phyloP scores from a whole-genome alignment of 2,329 filamentous ascomycete genomes.

The Didymella pinodella region DNA sequence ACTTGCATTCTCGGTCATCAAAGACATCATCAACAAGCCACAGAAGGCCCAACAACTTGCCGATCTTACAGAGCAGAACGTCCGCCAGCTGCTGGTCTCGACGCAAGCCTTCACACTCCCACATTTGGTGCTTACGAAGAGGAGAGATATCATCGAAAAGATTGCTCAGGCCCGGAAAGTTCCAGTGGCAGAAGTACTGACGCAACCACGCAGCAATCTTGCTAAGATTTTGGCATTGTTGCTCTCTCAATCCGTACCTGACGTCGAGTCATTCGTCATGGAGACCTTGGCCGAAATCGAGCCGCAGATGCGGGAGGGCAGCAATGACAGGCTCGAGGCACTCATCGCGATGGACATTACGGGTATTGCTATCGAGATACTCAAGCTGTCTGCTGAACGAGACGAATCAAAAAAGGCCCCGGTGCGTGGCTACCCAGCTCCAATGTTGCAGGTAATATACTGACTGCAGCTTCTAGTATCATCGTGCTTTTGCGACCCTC shows the following conservation, averaged over 20 bases:
- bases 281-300: slow-evolving; percentile 73
- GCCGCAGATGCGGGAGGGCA: slow-evolving; percentile 69
- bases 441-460: not conserved
- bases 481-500: slow-evolving; percentile 60
- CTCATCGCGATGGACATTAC: slow-evolving; percentile 79
- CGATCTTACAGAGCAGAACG: slow-evolving; percentile 78
- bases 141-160: slow-evolving; percentile 78
- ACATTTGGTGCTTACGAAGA: slow-evolving; percentile 81
- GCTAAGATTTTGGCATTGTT: slow-evolving; percentile 66
- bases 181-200: slow-evolving; percentile 67
- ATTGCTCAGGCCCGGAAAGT: slow-evolving; percentile 74
- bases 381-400: slow-evolving; percentile 80
- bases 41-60: slow-evolving; percentile 82
- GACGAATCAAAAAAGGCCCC: slow-evolving; percentile 60
- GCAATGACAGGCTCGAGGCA: slow-evolving; percentile 67
- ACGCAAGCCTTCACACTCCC: slow-evolving; percentile 86
- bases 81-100: slow-evolving; percentile 75
- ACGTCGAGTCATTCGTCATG: slow-evolving; percentile 73
- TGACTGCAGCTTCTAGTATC: slow-evolving; percentile 41
- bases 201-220: slow-evolving; percentile 64
- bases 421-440: slow-evolving; percentile 57
- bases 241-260: slow-evolving; percentile 66
- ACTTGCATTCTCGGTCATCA: slow-evolving; percentile 81
- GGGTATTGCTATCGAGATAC: slow-evolving; percentile 77
- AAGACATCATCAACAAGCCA: slow-evolving; percentile 81